Base-by-base conservation (phyloP, 306 rosid genomes). In the Trifolium repens region DNA sequence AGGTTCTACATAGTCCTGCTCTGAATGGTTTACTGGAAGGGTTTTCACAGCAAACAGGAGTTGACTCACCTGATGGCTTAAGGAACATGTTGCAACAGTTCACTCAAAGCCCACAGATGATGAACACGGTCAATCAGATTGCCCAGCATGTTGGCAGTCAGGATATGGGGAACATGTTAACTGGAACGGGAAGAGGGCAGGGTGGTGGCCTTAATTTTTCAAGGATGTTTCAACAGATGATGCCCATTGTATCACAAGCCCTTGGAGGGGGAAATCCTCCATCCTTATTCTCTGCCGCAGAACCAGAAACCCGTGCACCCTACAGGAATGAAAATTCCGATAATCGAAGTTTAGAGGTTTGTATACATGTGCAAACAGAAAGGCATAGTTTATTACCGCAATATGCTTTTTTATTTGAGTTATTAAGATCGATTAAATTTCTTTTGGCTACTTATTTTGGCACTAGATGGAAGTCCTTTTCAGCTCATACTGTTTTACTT, bases 201-300 rank as follows among this genome's bases (percentile, higher is more conserved):
- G 89, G 91, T 67, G 91, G 97, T 37, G 92, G 97, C 34, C 37
- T 92, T 9, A 92, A 94, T 84, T 84, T 92, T 69, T 88, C 96
- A 19, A 89, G 93, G 78, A 90, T 94, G 93, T 76, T 94, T 80
- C 99, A 92, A 82, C 97, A 92, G 88, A 92, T 96, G 98, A 89
- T 96, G 97, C 98, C 99, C 32, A 81, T 96, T 70, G 99, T 92
- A 70, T 88, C 99, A 72, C 92, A 35, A 63, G 99, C 90, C 79
- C 85, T 92, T 74, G 87, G 87, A 43, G 87, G 96, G 67, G 76
- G 80, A 16, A 77, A 50, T 71, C 81, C 87, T 13, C 52, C 86
- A 32, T 85, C 82, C 71, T 69, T 82, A 34, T 78, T 54, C 70
- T 77, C 93, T 76, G 87, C 79, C 73, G 74, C 72, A 32, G 92